Base-by-base conservation (phyloP, 257 asterid genomes). In the Nicotiana benthamiana region DNA sequence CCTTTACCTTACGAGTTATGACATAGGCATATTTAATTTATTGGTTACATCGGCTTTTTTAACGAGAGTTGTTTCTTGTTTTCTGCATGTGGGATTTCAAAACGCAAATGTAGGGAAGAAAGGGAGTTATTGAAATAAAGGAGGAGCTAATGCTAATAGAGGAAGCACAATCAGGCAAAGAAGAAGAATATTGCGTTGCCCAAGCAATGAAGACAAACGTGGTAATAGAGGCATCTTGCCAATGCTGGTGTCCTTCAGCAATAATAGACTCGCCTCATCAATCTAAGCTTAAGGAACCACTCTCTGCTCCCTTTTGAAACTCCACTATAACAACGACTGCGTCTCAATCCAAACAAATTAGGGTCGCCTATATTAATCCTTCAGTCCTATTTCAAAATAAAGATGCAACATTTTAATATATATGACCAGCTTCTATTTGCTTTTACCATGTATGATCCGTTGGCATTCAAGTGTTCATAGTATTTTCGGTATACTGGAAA, bases 251-350 rank as follows among this genome's bases (percentile, higher is more conserved):
- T 36, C 32, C 80, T 64, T 30, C 86, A 30, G 52, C 81, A 7
- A 53, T 82, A 24, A 51, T 75, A 20, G 90, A 92, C 70, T 80
- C 91, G 70, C 88, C 93, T 0, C 72, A 79, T 0, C 83, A 82
- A 43, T 74, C 85, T 72, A 75, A 77, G 52, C 86, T 86, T 7
- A 90, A 93, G 79, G 93, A 90, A 84, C 96, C 97, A 24, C 82
- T 88, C 26, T 90, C 98, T 27, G 93, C 98, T 67, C 94, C 94
- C 34, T 93, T 93, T 83, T 93, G 83, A 91, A 20, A 22, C 34
- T 70, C 43, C 7, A 15, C 2, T 16, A 1, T 3, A 40, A 9
- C 34, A 36, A 36, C 9, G 9, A 0, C 1, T 40, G 1, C 48
- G 48, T 1, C 48, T 40, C 1, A 40, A 40, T 9, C 48, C 3